Evolutionary conservation across 352 stramenopile genomes (phyloP).

Genomic region (Globisporangium middletonii): DNA sequence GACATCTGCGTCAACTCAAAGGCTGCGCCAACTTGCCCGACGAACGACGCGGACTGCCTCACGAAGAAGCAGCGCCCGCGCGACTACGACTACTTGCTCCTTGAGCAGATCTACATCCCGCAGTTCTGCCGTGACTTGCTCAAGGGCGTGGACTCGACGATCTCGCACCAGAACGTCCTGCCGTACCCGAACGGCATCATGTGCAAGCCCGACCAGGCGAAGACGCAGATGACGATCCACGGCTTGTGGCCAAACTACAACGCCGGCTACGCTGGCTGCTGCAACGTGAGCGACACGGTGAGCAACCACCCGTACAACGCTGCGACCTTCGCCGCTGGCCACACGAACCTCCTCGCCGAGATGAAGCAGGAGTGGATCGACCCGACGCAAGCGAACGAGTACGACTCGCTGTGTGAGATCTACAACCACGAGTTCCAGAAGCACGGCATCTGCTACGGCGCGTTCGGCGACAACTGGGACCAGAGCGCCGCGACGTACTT

Average conservation of each 20-base stretch:
- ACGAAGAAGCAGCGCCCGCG: conserved; percentile 58
- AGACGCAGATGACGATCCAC: conserved; percentile 65
- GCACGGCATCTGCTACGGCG: conserved; percentile 80
- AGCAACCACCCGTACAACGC: conserved; percentile 58
- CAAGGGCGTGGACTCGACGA: conserved; percentile 61
- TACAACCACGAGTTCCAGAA: conserved; percentile 90
- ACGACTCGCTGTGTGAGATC: conserved; percentile 69
- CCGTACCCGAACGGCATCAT: conserved; percentile 47
- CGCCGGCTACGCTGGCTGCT: conserved; percentile 64
- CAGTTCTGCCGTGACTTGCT: conserved; percentile 81
- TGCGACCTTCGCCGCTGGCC: conserved; percentile 30
- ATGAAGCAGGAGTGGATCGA: conserved; percentile 70
- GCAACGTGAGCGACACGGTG: conserved; percentile 52
- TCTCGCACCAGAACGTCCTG: conserved; percentile 79
- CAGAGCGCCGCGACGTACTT: conserved; percentile 68
- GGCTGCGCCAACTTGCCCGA: conserved; percentile 47
- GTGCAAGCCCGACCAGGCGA: conserved; percentile 29
- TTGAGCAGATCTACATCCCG: conserved; percentile 76
- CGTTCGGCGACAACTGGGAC: conserved; percentile 49
- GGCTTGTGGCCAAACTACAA: conserved; percentile 77
- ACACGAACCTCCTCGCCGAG: conserved; percentile 35
- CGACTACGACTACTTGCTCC: conserved; percentile 73
- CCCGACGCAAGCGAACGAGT: conserved; percentile 40
- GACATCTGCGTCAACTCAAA: conserved; percentile 74
- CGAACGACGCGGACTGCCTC: conserved; percentile 39